Conservation (phyloP, 116 monocot genomes). For the Dioscorea cayenensis region DNA sequence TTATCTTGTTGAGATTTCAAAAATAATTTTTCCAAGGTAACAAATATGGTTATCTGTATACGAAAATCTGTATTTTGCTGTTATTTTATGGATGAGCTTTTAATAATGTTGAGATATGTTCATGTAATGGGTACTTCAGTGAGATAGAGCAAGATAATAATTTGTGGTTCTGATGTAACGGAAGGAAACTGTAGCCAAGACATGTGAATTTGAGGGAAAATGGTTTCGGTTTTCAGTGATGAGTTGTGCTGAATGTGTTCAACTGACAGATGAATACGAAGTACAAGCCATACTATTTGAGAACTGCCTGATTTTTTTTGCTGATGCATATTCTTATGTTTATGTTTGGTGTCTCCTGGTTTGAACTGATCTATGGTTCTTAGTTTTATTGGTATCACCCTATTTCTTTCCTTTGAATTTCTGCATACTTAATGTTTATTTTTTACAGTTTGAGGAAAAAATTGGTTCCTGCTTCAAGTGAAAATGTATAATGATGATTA, state of each 20-base stretch:
- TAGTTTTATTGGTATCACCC: not conserved
- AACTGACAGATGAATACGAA: not conserved
- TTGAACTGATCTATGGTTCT: not conserved
- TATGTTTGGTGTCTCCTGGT: not conserved
- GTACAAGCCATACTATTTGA: not conserved
- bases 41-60: too few relatives aligned
- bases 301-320: not conserved
- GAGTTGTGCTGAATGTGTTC: not conserved
- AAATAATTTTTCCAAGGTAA: too few relatives aligned
- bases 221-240: not conserved
- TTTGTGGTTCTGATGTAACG: not conserved
- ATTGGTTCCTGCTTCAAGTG: too few relatives aligned
- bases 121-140: not conserved
- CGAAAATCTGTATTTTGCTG: too few relatives aligned
- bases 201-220: not conserved
- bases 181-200: not conserved
- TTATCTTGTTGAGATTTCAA: too few relatives aligned
- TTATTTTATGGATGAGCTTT: not conserved
- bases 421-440: not conserved
- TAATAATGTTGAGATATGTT: not conserved
- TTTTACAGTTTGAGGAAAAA: not conserved
- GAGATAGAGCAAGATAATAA: not conserved
- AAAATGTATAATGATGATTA: not conserved
- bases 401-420: not conserved
- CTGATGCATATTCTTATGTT: not conserved